Base-by-base conservation (phyloP, 1,284 basidiomycete species). In the Inonotus hispidus region DNA sequence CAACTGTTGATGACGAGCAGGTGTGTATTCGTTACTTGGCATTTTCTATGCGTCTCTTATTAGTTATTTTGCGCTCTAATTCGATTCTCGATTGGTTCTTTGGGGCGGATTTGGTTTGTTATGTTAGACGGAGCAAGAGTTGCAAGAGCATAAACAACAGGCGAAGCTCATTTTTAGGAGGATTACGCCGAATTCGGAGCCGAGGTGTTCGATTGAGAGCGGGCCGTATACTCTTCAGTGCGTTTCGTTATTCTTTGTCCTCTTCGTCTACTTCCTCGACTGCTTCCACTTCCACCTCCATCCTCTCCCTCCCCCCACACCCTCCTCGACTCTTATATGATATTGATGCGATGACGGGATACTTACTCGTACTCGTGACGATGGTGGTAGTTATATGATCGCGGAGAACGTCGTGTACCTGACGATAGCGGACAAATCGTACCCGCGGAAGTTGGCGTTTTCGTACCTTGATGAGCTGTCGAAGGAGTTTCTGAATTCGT, bases 101-200 rank as follows among this genome's bases (percentile, higher is more conserved):
- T n/a, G n/a, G n/a, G n/a, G n/a, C n/a, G n/a, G n/a, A n/a, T n/a
- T n/a, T n/a, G n/a, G n/a, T n/a, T n/a, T n/a, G n/a, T n/a, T n/a
- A n/a, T n/a, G n/a, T n/a, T 70, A 97, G 93, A 96, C 92, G 65
- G 95, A 98, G 74, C 87, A 90, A 70, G 83, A 90, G 62, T 80
- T 99, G 53, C 92, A 95, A 68, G 96, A 98, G 75, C 94, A 98
- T 82, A 99, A 98, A 74, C 96, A 98, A 70, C 96, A 99, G 73
- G 88, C 95, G 53, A 99, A 99, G 75, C 83, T 98, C 68, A 90
- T 99, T 70, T 97, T 98, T 72, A 83, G 95, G 61, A 87, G 96
- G 53, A 88, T 99, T 72, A 93, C 90, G 37, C 86, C 94, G 43
- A 94, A 96, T 70, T 90, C 93, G 21, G 97, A 99, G 73, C 93